A percentile compares a stretch with the other conserved stretches of the same genome.
These are phyloP conservation scores for Solanum neorickii DNA, from an alignment of 257 asterid species.

Conservation along the genomic window DNA sequence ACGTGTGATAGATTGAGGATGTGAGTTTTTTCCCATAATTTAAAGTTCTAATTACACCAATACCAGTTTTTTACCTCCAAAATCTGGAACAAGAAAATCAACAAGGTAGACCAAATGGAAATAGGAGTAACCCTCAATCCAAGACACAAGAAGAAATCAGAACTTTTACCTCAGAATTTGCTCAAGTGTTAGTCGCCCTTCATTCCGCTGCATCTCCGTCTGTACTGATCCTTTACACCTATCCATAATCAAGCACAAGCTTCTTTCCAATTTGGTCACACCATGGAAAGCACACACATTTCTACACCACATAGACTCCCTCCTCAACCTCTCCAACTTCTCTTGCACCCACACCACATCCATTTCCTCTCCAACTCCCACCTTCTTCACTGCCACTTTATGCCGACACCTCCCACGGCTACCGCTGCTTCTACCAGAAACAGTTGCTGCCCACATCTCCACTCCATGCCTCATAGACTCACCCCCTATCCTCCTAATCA, in stretches of 20 bases:
- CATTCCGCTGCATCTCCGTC: slow-evolving; percentile 81
- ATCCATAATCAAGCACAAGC: slow-evolving; percentile 81
- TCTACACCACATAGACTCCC: slow-evolving; percentile 90
- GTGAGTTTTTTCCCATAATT: not conserved
- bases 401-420: slow-evolving; percentile 47
- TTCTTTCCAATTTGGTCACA: slow-evolving; percentile 40
- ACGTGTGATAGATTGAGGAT: not conserved
- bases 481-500: slow-evolving; percentile 59
- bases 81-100: not conserved
- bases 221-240: slow-evolving; percentile 80
- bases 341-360: slow-evolving; percentile 90
- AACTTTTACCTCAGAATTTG: slow-evolving; percentile 79
- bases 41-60: not conserved
- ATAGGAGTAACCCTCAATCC: not conserved
- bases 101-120: not conserved
- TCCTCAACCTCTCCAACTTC: slow-evolving; percentile 72
- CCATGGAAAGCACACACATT: slow-evolving; percentile 96
- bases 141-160: not conserved
- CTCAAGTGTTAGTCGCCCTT: slow-evolving; percentile 90
- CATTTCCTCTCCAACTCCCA: slow-evolving; percentile 43
- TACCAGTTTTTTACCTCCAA: not conserved
- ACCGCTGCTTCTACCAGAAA: slow-evolving; percentile 17
- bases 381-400: slow-evolving; percentile 76
- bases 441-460: slow-evolving; percentile 67
- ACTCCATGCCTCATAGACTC: slow-evolving; percentile 35